Percentiles rank a stretch among this genome's conserved stretches.
phyloP scores from a whole-genome alignment of 495 filamentous ascomycete species.

The Endocarpon pusillum region DNA sequence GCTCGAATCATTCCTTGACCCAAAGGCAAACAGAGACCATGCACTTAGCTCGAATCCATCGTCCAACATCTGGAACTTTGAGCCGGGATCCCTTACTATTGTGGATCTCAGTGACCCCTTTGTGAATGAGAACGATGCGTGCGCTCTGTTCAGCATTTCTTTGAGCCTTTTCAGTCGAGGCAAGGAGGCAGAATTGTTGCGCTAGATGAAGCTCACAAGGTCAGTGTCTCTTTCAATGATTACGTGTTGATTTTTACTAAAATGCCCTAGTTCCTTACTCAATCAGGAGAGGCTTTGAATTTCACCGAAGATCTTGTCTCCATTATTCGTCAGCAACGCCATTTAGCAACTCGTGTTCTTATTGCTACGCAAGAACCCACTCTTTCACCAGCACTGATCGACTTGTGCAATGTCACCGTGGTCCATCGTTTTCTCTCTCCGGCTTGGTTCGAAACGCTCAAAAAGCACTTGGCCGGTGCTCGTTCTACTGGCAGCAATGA shows the following conservation, averaged over 20 bases:
- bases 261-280: conserved; percentile 29
- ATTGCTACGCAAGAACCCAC: conserved; percentile 73
- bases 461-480: conserved; percentile 41
- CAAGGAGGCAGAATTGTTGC: conserved; percentile 32
- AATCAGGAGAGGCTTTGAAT: conserved; percentile 20
- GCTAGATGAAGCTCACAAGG: conserved; percentile 43
- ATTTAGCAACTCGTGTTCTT: conserved; percentile 45
- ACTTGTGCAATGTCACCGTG: conserved; percentile 55
- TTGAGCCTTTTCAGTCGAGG: conserved; percentile 41
- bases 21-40: conserved; percentile 7
- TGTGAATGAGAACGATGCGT: conserved; percentile 46
- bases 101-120: conserved; percentile 62
- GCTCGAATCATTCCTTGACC: conserved; percentile 27
- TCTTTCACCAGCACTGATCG: conserved; percentile 47
- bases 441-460: conserved; percentile 44
- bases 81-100: conserved; percentile 45
- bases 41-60: conserved; percentile 6
- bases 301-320: conserved; percentile 50
- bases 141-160: conserved; percentile 51
- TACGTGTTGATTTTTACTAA: background rate
- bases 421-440: conserved; percentile 62
- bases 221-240: conserved; percentile 8
- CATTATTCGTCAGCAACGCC: conserved; percentile 52
- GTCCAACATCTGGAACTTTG: conserved; percentile 12
- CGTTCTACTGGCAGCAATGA: conserved; percentile 9